These are phyloP conservation scores for Globisporangium abappressorium DNA, from an alignment of 352 stramenopile genomes.

Conservation along the genomic window DNA sequence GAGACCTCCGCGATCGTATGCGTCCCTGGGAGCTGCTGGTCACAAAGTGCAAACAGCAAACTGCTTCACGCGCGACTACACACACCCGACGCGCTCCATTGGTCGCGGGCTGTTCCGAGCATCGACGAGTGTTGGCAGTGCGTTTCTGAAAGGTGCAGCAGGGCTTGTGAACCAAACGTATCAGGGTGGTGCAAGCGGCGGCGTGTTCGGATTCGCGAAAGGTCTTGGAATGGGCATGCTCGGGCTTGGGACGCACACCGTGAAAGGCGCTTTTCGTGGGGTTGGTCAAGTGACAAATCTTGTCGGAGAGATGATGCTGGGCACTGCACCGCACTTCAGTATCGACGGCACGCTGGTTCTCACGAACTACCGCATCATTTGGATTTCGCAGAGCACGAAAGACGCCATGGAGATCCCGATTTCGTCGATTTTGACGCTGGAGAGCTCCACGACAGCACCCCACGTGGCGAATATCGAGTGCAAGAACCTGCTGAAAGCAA, in stretches of 20 bases:
- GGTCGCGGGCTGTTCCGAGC: constrained; percentile 75
- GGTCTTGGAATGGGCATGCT: constrained; percentile 86
- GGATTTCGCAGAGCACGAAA: constrained; percentile 72
- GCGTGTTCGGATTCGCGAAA: constrained; percentile 87
- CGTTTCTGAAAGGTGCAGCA: constrained; percentile 78
- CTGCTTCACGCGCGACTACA: constrained; percentile 80
- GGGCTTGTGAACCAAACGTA: constrained; percentile 86
- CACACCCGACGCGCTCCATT: constrained; percentile 75
- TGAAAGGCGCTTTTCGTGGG: constrained; percentile 83
- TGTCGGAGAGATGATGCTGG: constrained; percentile 85
- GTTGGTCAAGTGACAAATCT: constrained; percentile 86
- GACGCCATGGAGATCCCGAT: constrained; percentile 84
- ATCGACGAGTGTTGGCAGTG: constrained; percentile 83
- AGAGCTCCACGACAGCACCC: constrained; percentile 78
- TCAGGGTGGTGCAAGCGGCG: constrained; percentile 76
- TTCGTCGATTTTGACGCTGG: constrained; percentile 68
- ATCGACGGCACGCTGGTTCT: constrained; percentile 80
- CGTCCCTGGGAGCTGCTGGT: constrained; percentile 71
- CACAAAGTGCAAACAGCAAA: constrained; percentile 88
- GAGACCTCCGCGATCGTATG: constrained; percentile 64
- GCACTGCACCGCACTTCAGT: constrained; percentile 81
- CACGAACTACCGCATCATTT: constrained; percentile 87
- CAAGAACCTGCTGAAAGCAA: constrained; percentile 77
- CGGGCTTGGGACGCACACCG: constrained; percentile 76
- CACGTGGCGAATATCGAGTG: constrained; percentile 85